Conservation (phyloP, 176 grass and related monocot species). For the Oryza glaberrima region DNA sequence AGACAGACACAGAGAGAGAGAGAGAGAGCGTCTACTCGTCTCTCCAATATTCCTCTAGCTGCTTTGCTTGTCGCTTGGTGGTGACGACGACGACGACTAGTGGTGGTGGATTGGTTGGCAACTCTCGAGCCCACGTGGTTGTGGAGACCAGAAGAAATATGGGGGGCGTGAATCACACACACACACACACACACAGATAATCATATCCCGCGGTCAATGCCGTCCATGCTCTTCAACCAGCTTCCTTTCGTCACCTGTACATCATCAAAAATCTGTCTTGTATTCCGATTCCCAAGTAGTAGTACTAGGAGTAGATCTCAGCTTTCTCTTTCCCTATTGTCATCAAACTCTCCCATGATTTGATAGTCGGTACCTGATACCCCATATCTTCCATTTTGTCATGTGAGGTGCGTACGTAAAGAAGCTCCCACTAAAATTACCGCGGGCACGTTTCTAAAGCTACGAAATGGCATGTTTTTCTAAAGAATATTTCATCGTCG, state of each 20-base stretch:
- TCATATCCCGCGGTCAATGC: conserved; percentile 33
- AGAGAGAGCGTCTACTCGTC: neutral
- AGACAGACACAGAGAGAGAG: neutral
- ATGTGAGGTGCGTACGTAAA: neutral
- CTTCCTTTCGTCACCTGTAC: neutral
- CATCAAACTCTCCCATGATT: neutral
- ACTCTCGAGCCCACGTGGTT: conserved; percentile 20
- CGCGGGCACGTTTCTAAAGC: too few relatives aligned
- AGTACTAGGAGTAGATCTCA: neutral
- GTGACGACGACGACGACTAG: neutral
- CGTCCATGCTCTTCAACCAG: conserved; percentile 26
- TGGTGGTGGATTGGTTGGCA: conserved; percentile 18
- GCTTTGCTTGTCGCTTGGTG: neutral
- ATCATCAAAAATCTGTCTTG: conserved; percentile 4
- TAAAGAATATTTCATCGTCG: too few relatives aligned
- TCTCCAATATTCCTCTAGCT: neutral
- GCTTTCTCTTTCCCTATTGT: neutral
- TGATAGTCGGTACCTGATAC: neutral
- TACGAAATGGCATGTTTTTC: too few relatives aligned
- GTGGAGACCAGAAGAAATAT: neutral
- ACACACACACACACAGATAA: neutral
- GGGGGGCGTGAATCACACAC: neutral
- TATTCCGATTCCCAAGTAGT: neutral
- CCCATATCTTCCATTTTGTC: neutral
- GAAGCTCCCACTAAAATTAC: neutral